Conservation (phyloP, 192 early-diverging fungal species). For the Pecoramyces ruminantium region DNA sequence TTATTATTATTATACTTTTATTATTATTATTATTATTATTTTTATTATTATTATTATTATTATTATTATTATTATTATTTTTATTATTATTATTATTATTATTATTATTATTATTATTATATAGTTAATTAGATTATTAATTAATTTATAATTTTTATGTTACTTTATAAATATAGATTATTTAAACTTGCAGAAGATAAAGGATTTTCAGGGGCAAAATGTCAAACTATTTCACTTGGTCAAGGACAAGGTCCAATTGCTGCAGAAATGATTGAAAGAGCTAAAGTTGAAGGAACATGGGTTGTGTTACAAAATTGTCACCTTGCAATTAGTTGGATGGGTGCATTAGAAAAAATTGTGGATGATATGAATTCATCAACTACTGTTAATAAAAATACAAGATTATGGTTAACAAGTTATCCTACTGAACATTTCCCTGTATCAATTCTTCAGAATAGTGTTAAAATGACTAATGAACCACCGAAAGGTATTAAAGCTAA, state of each 20-base stretch:
- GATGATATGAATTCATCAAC: conserved; percentile 31
- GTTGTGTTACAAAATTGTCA: conserved; percentile 51
- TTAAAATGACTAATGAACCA: conserved; percentile 51
- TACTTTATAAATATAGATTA: conserved; percentile 13
- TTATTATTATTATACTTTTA: too few relatives aligned
- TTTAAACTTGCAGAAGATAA: conserved; percentile 48
- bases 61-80: too few relatives aligned
- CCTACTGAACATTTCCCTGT: conserved; percentile 36
- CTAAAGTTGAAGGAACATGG: conserved; percentile 36
- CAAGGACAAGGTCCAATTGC: conserved; percentile 49
- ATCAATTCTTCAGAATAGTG: conserved; percentile 32
- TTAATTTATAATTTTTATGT: too few relatives aligned
- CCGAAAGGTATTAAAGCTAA: conserved; percentile 44
- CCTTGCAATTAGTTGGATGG: conserved; percentile 39
- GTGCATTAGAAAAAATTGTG: conserved; percentile 33
- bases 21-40: too few relatives aligned
- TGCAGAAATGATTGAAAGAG: conserved; percentile 36
- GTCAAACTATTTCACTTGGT: conserved; percentile 37
- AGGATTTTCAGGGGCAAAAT: conserved; percentile 28
- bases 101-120: too few relatives aligned
- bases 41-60: too few relatives aligned
- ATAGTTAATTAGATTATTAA: too few relatives aligned
- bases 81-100: too few relatives aligned
- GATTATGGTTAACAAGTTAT: conserved; percentile 43
- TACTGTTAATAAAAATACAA: conserved; percentile 31